Evolutionary conservation across 192 early-diverging fungal genomes (phyloP).

Genomic region (Coemansia pectinata): DNA sequence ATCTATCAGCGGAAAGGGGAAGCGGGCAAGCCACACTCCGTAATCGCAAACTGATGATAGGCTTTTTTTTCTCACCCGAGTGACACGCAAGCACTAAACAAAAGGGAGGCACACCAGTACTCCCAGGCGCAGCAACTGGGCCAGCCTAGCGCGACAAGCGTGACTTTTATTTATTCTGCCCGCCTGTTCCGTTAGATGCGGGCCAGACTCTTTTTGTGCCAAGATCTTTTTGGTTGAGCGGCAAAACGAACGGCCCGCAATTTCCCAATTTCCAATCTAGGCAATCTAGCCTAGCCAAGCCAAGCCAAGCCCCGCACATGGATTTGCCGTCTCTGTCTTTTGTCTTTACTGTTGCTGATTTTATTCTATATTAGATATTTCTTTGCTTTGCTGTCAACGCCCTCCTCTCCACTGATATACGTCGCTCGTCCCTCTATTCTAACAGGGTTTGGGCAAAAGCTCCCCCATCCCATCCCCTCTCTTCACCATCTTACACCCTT

Average conservation of each 20-base stretch:
- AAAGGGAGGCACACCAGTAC: background rate
- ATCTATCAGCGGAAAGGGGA: background rate
- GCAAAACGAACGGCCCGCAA: background rate
- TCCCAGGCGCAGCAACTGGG: background rate
- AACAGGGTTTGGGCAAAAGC: too few species aligned
- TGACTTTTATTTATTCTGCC: background rate
- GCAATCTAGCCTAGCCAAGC: background rate
- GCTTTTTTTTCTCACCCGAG: background rate
- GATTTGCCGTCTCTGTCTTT: background rate
- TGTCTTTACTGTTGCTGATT: conserved; percentile 4
- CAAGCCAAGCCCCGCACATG: background rate
- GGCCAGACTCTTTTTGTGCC: background rate
- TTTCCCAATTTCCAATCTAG: background rate
- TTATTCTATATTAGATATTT: conserved; percentile 3
- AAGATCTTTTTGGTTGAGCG: background rate
- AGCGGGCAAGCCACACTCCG: background rate
- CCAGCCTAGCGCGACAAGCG: background rate
- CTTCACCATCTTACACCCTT: background rate
- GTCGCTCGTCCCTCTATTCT: background rate
- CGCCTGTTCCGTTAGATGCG: background rate
- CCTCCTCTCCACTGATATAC: background rate
- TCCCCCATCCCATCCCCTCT: background rate
- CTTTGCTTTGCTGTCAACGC: background rate
- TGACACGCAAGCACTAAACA: background rate
- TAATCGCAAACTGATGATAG: background rate